These are phyloP conservation scores for Diversispora eburnea DNA, from an alignment of 192 early-diverging fungal genomes.

Conservation along the genomic window DNA sequence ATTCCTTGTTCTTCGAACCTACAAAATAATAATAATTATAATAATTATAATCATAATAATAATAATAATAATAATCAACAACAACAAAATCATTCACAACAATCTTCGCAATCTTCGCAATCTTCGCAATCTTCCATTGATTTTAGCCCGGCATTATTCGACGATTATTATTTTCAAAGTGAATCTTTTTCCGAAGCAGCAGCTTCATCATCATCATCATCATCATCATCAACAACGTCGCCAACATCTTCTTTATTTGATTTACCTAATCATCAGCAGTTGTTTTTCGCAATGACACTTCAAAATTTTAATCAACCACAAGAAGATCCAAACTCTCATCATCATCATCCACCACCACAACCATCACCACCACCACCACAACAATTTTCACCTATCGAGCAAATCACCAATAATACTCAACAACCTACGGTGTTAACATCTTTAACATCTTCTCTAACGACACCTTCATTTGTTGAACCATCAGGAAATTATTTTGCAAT, in stretches of 20 bases:
- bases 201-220: neutral
- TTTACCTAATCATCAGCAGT: too few relatives aligned
- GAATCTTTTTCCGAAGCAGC: neutral
- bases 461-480: slow-evolving; percentile 10
- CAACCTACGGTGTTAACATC: neutral
- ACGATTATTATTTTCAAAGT: neutral
- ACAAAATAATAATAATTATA: too few relatives aligned
- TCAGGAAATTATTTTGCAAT: neutral
- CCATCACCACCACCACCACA: neutral
- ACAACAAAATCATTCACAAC: too few relatives aligned
- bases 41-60: too few relatives aligned
- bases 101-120: too few relatives aligned
- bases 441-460: neutral
- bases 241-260: neutral
- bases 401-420: neutral
- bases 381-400: neutral
- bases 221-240: neutral
- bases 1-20: neutral
- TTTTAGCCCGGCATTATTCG: neutral
- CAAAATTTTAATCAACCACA: neutral
- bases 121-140: too few relatives aligned
- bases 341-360: neutral
- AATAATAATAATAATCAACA: too few relatives aligned
- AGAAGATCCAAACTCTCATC: neutral
- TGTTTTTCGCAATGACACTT: too few relatives aligned